phyloP scores from a whole-genome alignment of 2,329 filamentous ascomycete species.

The Chaetomium olivaceum region DNA sequence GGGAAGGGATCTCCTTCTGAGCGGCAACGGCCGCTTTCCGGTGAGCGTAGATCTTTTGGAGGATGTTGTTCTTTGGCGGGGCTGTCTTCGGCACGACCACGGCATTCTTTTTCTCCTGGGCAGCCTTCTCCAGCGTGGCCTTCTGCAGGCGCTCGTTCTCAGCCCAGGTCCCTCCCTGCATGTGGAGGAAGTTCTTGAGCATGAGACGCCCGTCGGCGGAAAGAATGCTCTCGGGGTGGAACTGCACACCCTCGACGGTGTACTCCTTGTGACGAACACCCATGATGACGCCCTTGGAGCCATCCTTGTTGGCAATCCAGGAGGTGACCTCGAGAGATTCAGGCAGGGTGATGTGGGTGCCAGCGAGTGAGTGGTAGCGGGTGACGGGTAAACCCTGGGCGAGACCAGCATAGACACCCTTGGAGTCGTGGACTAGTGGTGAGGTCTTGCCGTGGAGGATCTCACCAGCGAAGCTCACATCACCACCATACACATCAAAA shows the following conservation, averaged over 20 bases:
- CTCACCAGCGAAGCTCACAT: conserved; percentile 89
- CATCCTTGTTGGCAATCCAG: conserved; percentile 77
- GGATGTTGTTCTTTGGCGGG: conserved; percentile 69
- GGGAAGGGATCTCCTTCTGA: conserved; percentile 84
- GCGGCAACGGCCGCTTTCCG: conserved; percentile 72
- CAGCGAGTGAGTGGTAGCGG: conserved; percentile 92
- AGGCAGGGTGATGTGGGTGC: conserved; percentile 84
- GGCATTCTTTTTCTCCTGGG: conserved; percentile 16
- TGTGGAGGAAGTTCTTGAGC: conserved; percentile 86
- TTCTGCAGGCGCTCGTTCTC: conserved; percentile 67
- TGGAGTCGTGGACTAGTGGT: conserved; percentile 80
- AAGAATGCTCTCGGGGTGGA: conserved; percentile 95
- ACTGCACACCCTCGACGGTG: conserved; percentile 93
- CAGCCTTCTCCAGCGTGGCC: conserved; percentile 28
- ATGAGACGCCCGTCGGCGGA: conserved; percentile 85
- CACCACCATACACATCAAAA: conserved; percentile 87
- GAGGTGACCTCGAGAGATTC: conserved; percentile 85
- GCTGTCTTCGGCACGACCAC: conserved; percentile 22
- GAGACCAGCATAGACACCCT: conserved; percentile 87
- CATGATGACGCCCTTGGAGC: conserved; percentile 87
- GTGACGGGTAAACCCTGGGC: conserved; percentile 83
- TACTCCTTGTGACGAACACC: conserved; percentile 91
- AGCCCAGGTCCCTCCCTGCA: conserved; percentile 89
- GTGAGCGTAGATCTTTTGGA: conserved; percentile 86
- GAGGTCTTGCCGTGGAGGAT: conserved; percentile 98